These are phyloP conservation scores for Colletotrichum melonis DNA, from an alignment of 2,329 filamentous ascomycete species.

Conservation along the genomic window DNA sequence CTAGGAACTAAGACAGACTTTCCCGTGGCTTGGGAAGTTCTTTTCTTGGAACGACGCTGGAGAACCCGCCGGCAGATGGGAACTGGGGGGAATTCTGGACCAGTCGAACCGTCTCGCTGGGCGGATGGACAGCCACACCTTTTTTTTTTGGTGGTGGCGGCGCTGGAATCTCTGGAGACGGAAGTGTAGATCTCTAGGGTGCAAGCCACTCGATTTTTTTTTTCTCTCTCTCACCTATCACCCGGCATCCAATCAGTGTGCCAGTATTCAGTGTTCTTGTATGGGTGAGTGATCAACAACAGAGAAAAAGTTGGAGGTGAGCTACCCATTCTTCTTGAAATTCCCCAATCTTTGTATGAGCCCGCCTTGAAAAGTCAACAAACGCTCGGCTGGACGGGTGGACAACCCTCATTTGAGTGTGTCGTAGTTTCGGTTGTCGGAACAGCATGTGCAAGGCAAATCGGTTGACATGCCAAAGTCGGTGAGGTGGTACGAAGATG, in stretches of 20 bases:
- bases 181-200: neutral
- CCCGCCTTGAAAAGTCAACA: neutral
- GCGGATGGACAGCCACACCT: neutral
- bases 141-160: neutral
- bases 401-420: neutral
- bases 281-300: neutral
- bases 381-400: neutral
- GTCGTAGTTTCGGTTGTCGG: neutral
- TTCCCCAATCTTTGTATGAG: neutral
- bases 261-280: neutral
- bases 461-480: neutral
- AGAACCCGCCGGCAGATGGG: neutral
- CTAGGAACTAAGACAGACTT: neutral
- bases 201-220: neutral
- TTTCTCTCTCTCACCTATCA: neutral
- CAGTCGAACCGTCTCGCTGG: neutral
- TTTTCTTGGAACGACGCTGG: neutral
- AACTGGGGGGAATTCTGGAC: too few relatives aligned
- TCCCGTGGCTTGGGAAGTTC: neutral
- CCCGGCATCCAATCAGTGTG: neutral
- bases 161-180: neutral
- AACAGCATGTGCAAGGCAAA: neutral
- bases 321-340: neutral
- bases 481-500: neutral
- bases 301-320: neutral